These are phyloP conservation scores for Sporothrix inflata DNA, from an alignment of 2,329 filamentous ascomycete genomes.

Conservation along the genomic window DNA sequence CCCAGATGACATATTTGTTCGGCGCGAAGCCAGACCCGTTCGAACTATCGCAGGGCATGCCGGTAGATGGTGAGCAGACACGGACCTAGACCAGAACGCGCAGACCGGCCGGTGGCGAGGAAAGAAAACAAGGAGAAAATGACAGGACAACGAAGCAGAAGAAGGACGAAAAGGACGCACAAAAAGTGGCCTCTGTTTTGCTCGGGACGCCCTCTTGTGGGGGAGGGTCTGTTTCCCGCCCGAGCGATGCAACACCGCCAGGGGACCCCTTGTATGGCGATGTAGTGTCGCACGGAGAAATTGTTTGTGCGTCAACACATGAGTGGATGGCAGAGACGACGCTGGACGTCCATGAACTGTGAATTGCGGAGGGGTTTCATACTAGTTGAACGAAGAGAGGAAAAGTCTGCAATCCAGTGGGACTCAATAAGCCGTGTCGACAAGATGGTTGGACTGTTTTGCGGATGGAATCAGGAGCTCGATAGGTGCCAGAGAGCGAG, in stretches of 20 bases:
- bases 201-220: slow-evolving; percentile 8
- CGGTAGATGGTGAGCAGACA: neutral
- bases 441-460: neutral
- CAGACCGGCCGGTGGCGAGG: neutral
- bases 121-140: neutral
- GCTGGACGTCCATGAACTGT: neutral
- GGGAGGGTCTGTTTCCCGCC: slow-evolving; percentile 21
- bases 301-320: slow-evolving; percentile 4
- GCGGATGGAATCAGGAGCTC: neutral
- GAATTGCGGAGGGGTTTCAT: no score
- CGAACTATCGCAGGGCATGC: neutral
- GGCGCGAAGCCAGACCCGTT: neutral
- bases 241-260: slow-evolving; percentile 23
- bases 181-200: neutral
- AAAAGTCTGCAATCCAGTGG: neutral
- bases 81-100: neutral
- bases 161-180: no score
- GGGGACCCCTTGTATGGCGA: slow-evolving; percentile 9
- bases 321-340: neutral
- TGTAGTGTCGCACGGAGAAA: slow-evolving; percentile 21
- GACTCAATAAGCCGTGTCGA: neutral
- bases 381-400: neutral
- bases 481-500: neutral
- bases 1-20: neutral
- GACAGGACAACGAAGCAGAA: neutral